Evolutionary conservation across 768 basidiomycete genomes (phyloP).

Genomic region (Agrocybe praecox): DNA sequence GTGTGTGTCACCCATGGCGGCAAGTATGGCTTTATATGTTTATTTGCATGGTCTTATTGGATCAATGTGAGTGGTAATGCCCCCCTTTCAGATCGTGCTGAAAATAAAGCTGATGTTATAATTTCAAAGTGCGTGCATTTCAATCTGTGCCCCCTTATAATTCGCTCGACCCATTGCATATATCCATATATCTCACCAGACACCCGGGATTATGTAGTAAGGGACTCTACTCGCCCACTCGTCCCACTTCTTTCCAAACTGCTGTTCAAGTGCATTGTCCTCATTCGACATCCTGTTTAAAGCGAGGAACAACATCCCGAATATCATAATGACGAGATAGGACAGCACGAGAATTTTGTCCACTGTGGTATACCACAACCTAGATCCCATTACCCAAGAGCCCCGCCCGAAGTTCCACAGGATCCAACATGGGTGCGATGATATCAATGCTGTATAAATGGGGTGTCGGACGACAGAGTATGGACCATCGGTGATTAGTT

Average conservation of each 20-base stretch:
- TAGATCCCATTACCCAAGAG: slow-evolving; percentile 19
- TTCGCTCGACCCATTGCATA: no score
- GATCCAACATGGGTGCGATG: slow-evolving; percentile 13
- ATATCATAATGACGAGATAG: slow-evolving; percentile 26
- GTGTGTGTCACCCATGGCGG: no score
- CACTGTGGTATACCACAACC: slow-evolving; percentile 25
- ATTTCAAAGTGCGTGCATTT: no score
- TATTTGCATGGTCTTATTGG: no score
- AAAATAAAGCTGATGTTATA: no score
- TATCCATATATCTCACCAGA: slow-evolving; percentile 31
- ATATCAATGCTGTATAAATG: slow-evolving; percentile 39
- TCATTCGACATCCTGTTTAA: slow-evolving; percentile 39
- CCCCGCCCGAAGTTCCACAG: slow-evolving; percentile 14
- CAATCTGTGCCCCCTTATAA: background rate
- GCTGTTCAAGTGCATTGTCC: slow-evolving; percentile 38
- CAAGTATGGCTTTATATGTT: no score
- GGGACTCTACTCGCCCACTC: slow-evolving; percentile 45
- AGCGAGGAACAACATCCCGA: slow-evolving; percentile 21
- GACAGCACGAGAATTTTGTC: slow-evolving; percentile 28
- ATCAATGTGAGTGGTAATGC: no score
- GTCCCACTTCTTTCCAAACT: slow-evolving; percentile 44
- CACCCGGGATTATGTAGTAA: slow-evolving; percentile 47
- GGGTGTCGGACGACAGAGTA: slow-evolving; percentile 49
- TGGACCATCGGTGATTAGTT: slow-evolving; percentile 43
- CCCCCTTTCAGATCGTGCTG: no score